Evolutionary conservation across 495 filamentous ascomycete genomes (phyloP), one percentile per base, ranked within the genome.

Genomic region (Penicillium argentinense): DNA sequence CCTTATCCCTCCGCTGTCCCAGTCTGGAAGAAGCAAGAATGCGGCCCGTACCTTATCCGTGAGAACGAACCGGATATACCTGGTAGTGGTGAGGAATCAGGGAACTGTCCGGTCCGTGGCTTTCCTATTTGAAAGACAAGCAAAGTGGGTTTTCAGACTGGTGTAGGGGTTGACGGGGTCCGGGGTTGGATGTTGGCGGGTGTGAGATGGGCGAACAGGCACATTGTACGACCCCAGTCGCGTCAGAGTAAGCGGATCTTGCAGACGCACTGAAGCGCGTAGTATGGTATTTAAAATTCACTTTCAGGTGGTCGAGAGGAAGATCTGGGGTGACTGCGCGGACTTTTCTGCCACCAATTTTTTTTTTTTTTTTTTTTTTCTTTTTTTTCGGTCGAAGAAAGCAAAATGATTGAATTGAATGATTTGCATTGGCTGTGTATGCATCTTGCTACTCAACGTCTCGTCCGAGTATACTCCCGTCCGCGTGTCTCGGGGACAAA

Each of bases 151-250:
- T n/a, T n/a, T n/a, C n/a, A n/a, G n/a, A n/a, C n/a, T n/a, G n/a
- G n/a, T n/a, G n/a, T n/a, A n/a, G n/a, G 27, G 23, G 42, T 49
- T 56, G 45, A 51, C 11, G 38, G 45, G 53, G 42, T 43, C 50
- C 43, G 49, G 55, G 58, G 55, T 59, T 56, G 50, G 42, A 54
- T 44, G 27, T 43, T 36, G 42, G 47, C 44, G 47, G 38, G 38
- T 50, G 38, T 51, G 50, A 49, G 38, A 54, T 47, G 45, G 33
- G 27, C 24, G 14, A 42, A 50, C 24, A 49, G 40, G 36, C 37
- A 26, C 28, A 52, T 60, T 60, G 59, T 60, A 54, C 53, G 24
- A 54, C 53, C 46, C 24, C 18, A 47, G 34, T 7, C n/a, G 17
- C 53, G 14, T 9, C 25, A 18, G 27, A 39, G 34, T 18, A 9